Conservation (phyloP, 2,329 filamentous ascomycete genomes). For the Triangularia verruculosa region DNA sequence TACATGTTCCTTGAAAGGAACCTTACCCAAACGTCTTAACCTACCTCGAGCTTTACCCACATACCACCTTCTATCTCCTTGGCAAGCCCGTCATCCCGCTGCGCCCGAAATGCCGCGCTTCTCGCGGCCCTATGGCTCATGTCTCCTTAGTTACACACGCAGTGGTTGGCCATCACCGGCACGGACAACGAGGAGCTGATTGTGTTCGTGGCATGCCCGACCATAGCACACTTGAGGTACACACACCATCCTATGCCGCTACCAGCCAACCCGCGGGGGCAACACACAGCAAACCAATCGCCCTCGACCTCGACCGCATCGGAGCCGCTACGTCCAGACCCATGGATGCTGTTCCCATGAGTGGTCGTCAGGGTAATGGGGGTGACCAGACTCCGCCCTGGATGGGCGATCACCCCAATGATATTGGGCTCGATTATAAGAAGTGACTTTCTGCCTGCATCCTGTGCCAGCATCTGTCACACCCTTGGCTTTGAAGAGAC, state of each 20-base stretch:
- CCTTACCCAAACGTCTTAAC: no score
- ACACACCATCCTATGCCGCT: background rate
- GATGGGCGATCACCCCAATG: background rate
- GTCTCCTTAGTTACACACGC: background rate
- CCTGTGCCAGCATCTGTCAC: background rate
- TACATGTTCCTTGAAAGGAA: no score
- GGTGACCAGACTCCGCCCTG: background rate
- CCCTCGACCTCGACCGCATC: background rate
- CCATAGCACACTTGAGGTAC: background rate
- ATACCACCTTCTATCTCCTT: background rate
- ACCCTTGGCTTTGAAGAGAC: background rate
- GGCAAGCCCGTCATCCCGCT: background rate
- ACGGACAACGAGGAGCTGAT: background rate
- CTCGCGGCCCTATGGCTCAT: background rate
- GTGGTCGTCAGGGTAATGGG: background rate
- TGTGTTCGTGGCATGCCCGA: background rate
- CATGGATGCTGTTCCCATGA: background rate
- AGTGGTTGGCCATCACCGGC: background rate
- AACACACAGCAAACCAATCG: background rate
- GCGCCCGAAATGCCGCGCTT: background rate
- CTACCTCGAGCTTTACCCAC: background rate
- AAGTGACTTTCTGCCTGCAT: background rate
- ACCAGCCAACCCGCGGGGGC: background rate
- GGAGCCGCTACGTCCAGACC: background rate
- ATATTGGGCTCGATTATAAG: background rate